Evolutionary conservation across 2,329 filamentous ascomycete species (phyloP), one percentile per base, ranked within the genome.

Genomic region (Penicillium hesseltinei): DNA sequence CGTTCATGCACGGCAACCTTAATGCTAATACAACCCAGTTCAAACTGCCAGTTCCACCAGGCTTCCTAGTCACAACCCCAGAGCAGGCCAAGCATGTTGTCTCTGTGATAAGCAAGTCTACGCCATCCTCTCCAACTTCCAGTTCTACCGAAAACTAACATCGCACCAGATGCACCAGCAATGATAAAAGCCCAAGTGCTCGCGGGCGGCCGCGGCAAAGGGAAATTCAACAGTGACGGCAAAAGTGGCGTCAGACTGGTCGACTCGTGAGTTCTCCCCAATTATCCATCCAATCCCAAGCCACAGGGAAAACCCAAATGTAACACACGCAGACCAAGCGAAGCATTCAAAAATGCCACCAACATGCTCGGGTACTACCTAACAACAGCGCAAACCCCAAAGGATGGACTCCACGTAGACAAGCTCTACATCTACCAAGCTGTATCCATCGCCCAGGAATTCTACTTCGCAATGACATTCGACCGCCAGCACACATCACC

Each of bases 401-500:
- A 63, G 2, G 51, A 48, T 0, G 70, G 70, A 4, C 62, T 73
- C 2, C 54, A 60, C 0, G 68, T 74, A 3, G 67, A 69, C 0
- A 71, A 73, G 19, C 50, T 80, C 0, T 76, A 75, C 52, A 68
- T 80, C 19, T 67, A 73, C 29, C 70, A 79, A 62, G 39, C 61
- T 0, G 48, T 75, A 0, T 39, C 69, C 7, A 59, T 68, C 17
- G 67, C 69, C 0, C 59, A 73, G 2, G 67, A 73, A 49, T 81
- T 73, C 70, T 78, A 78, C 52, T 49, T 81, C 0, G 70, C 73
- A 7, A 69, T 81, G 47, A 74, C 74, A 0, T 70, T 82, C 38
- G 77, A 81, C 44, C 76, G 79, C 4, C 73, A 77, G n/a, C 69
- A 66, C 15, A 74, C 66, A 49, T 66, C 63, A 13, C 79, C 79